Evolutionary conservation across 2,329 filamentous ascomycete species (phyloP), one percentile per base, ranked within the genome.

Genomic region (Trichoderma afroharzianum): DNA sequence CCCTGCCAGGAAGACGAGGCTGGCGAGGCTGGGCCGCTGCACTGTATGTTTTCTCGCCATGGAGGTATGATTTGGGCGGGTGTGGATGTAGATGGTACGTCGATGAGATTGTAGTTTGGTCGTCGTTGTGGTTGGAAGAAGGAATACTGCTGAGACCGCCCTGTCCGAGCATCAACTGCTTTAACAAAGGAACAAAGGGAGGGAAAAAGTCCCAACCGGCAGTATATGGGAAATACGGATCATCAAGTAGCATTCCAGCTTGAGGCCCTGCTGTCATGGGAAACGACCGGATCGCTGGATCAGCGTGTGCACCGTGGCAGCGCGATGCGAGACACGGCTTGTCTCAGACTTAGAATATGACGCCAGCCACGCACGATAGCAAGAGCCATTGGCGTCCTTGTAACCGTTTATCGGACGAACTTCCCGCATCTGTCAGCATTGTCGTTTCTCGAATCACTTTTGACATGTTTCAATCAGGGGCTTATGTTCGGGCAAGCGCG

Each of bases 1-100:
- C 6, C 75, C 71, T 55, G 75, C 76, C 21, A 53, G 12, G 64
- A 77, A 61, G 11, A 76, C 30, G 43, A 70, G 50, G 59, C 24
- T 24, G n/a, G 39, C 7, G 59, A 72, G 50, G 3, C 36, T 62
- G 5, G 30, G 57, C 11, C 21, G 43, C 26, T 47, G 63, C 57
- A 28, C 21, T 70, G 68, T 24, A 55, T 12, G 26, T 14, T 26
- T 24, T 63, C 32, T 66, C 50, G 68, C 53, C 68, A 71, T 66
- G 7, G 47, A 21, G 43, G 18, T 14, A 21, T 11, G 9, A 58
- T 57, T 26, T 24, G 15, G 8, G 30, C 12, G 12, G 26, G 3
- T 50, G 14, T 68, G 18, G 18, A 30, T 47, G n/a, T 30, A 32
- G 28, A 21, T 26, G 55, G 28, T n/a, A 18, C 15, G n/a, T 14